These are phyloP conservation scores for Phytophthora fragariae DNA, from an alignment of 352 stramenopile species.

Conservation along the genomic window DNA sequence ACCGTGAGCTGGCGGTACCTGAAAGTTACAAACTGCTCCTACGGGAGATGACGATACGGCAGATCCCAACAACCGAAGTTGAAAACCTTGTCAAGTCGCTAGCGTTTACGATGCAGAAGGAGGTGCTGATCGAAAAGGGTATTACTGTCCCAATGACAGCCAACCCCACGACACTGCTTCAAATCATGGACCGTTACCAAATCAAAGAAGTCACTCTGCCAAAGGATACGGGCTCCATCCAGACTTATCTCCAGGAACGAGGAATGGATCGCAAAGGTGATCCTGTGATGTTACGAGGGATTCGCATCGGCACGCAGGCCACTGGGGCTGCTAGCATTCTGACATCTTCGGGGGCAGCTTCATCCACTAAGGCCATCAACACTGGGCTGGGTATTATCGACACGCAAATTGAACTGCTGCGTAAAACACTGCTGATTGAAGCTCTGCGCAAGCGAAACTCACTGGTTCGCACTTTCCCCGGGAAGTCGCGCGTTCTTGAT, in stretches of 20 bases:
- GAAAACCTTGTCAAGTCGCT: slow-evolving; percentile 66
- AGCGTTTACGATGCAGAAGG: slow-evolving; percentile 68
- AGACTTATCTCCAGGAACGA: slow-evolving; percentile 51
- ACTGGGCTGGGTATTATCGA: slow-evolving; percentile 67
- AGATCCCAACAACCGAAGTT: slow-evolving; percentile 64
- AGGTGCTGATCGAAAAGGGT: slow-evolving; percentile 48
- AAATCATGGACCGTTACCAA: slow-evolving; percentile 64
- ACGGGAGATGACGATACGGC: slow-evolving; percentile 59
- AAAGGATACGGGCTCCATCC: slow-evolving; percentile 48
- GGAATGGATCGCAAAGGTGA: slow-evolving; percentile 75
- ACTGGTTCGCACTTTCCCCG: slow-evolving; percentile 69
- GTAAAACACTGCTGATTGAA: slow-evolving; percentile 70
- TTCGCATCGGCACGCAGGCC: slow-evolving; percentile 69
- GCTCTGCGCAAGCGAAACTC: slow-evolving; percentile 77
- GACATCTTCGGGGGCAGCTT: not conserved
- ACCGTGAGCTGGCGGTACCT: slow-evolving; percentile 65
- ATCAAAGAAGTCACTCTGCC: slow-evolving; percentile 65
- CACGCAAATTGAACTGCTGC: slow-evolving; percentile 68
- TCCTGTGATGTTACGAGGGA: slow-evolving; percentile 59
- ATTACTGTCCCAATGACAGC: slow-evolving; percentile 59
- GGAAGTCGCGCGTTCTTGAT: slow-evolving; percentile 53
- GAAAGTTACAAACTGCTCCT: slow-evolving; percentile 51
- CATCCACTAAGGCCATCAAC: slow-evolving; percentile 42
- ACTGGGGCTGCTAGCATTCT: not conserved
- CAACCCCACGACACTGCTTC: slow-evolving; percentile 54